Percentiles rank a stretch among this genome's conserved stretches.
Evolutionary conservation across 208 protist genomes (phyloP).

Genomic region (Strigomonas culicis): DNA sequence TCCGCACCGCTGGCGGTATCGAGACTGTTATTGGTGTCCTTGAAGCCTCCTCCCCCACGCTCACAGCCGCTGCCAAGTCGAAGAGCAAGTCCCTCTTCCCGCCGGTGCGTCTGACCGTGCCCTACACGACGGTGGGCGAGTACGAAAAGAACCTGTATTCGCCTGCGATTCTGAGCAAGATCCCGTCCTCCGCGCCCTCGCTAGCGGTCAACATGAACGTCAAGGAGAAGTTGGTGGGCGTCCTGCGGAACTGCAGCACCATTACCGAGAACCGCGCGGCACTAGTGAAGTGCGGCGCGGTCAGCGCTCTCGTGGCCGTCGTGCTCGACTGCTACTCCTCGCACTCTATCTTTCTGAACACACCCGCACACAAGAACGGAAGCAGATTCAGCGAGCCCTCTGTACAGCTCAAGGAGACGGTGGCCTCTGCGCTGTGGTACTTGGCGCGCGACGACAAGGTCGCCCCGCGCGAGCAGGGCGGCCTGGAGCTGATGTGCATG

Average conservation of each 20-base stretch:
- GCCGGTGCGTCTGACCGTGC: neutral
- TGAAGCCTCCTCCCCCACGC: conserved; percentile 45
- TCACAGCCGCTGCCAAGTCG: conserved; percentile 16
- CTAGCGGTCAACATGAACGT: conserved; percentile 56
- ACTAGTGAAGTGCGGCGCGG: conserved; percentile 55
- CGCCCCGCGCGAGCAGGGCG: conserved; percentile 63
- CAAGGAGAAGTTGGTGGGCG: conserved; percentile 83
- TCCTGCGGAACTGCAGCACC: conserved; percentile 88
- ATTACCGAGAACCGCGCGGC: conserved; percentile 66
- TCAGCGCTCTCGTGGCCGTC: conserved; percentile 63
- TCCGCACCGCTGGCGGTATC: conserved; percentile 73
- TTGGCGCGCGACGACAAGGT: conserved; percentile 87
- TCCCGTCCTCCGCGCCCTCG: conserved; percentile 26
- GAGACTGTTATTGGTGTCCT: conserved; percentile 65
- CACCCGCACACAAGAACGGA: conserved; percentile 31
- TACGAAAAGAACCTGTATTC: conserved; percentile 15
- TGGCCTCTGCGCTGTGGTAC: conserved; percentile 88
- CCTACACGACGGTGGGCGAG: conserved; percentile 11
- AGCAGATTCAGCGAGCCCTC: conserved; percentile 56
- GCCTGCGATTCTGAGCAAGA: conserved; percentile 20
- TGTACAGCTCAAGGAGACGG: conserved; percentile 79
- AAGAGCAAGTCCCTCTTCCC: conserved; percentile 21
- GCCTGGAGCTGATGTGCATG: conserved; percentile 79
- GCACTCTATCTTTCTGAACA: conserved; percentile 28
- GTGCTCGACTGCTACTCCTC: conserved; percentile 72